Conservation (phyloP, 2,329 filamentous ascomycete genomes). For the Cephalotrichum gorgonifer region DNA sequence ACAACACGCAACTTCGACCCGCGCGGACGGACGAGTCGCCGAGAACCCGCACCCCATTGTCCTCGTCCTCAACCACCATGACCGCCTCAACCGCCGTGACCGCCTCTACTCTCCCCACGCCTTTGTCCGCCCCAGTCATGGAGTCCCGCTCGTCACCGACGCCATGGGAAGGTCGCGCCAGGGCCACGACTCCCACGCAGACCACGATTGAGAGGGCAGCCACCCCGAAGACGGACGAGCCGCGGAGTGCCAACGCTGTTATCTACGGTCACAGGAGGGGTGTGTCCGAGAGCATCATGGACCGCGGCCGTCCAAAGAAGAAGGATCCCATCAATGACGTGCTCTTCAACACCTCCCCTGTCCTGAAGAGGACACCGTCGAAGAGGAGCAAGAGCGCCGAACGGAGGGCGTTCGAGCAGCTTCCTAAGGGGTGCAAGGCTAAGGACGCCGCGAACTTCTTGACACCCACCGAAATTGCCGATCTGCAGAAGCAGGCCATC, state of each 20-base stretch:
- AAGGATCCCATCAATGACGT: conserved; percentile 15
- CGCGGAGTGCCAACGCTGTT: conserved; percentile 12
- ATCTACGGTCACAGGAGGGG: conserved; percentile 35
- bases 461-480: conserved; percentile 34
- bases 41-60: conserved; percentile 31
- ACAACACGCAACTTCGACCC: conserved; percentile 24
- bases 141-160: conserved; percentile 33
- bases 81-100: conserved; percentile 30
- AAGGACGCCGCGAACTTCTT: conserved; percentile 40
- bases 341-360: neutral
- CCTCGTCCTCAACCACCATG: conserved; percentile 32
- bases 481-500: conserved; percentile 49
- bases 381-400: conserved; percentile 40
- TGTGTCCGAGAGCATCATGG: conserved; percentile 51
- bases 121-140: conserved; percentile 34
- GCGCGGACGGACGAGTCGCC: conserved; percentile 36
- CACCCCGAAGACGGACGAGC: conserved; percentile 22
- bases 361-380: conserved; percentile 26
- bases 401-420: conserved; percentile 45
- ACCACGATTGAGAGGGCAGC: conserved; percentile 8
- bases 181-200: conserved; percentile 17
- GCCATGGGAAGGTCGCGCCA: conserved; percentile 28
- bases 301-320: conserved; percentile 51
- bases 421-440: conserved; percentile 48
- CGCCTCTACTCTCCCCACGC: conserved; percentile 32